phyloP scores from a whole-genome alignment of 805 yeast species.

The Schizosaccharomyces lindneri region DNA sequence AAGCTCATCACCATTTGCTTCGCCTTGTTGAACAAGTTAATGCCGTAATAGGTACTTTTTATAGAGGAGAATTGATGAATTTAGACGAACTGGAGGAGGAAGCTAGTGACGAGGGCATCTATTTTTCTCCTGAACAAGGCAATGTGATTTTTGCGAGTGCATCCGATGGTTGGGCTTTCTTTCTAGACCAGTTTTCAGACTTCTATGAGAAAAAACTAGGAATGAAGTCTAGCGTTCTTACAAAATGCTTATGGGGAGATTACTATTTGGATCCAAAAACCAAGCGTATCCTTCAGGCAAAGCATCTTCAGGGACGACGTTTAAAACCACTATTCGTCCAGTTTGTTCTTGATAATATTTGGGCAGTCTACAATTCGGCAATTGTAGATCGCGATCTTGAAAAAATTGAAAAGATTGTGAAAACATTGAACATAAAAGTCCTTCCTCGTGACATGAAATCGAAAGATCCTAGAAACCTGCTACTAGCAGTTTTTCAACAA shows the following conservation, averaged over 20 bases:
- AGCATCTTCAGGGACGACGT: slow-evolving; percentile 33
- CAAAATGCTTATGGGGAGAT: slow-evolving; percentile 90
- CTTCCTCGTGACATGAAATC: slow-evolving; percentile 55
- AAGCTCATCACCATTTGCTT: slow-evolving; percentile 59
- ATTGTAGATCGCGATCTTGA: slow-evolving; percentile 41
- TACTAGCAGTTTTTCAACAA: slow-evolving; percentile 54
- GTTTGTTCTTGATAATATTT: slow-evolving; percentile 64
- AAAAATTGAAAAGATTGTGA: slow-evolving; percentile 48
- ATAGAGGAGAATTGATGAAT: slow-evolving; percentile 76
- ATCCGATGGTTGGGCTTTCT: slow-evolving; percentile 94
- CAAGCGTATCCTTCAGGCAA: slow-evolving; percentile 46
- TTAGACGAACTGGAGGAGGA: slow-evolving; percentile 26
- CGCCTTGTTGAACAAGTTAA: slow-evolving; percentile 79
- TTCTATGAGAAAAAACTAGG: slow-evolving; percentile 69
- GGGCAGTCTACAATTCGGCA: slow-evolving; percentile 69
- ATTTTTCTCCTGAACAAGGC: slow-evolving; percentile 66
- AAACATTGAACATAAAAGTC: slow-evolving; percentile 41
- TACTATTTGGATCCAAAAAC: slow-evolving; percentile 71
- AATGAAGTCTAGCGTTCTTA: slow-evolving; percentile 50
- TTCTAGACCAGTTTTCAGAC: slow-evolving; percentile 65
- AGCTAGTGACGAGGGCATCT: slow-evolving; percentile 33
- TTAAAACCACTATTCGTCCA: slow-evolving; percentile 69
- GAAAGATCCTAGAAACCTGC: slow-evolving; percentile 41
- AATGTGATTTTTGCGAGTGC: slow-evolving; percentile 84
- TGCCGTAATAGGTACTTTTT: slow-evolving; percentile 80